Conservation (phyloP, 176 grass and related monocot genomes). For the Oryza australiensis region DNA sequence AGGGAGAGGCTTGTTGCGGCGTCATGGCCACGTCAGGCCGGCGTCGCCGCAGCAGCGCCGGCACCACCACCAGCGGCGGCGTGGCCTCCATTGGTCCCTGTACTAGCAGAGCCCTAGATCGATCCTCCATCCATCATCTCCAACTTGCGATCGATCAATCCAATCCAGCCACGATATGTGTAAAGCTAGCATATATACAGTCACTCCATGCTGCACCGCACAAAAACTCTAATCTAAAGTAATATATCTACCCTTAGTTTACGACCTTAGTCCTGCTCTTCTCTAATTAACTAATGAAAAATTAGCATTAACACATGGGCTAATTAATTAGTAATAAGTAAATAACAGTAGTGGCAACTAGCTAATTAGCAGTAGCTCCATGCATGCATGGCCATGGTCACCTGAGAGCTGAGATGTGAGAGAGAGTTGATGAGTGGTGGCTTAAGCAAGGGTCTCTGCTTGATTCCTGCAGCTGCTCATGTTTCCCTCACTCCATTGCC, state of each 20-base stretch:
- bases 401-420: neutral
- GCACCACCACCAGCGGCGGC: neutral
- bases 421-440: neutral
- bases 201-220: neutral
- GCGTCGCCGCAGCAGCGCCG: neutral
- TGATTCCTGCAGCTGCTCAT: slow-evolving; percentile 22
- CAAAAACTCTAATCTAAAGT: neutral
- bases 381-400: neutral
- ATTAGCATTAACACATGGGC: no score
- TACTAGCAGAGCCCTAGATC: neutral
- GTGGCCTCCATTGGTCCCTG: neutral
- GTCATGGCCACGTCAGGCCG: slow-evolving; percentile 27
- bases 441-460: neutral
- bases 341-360: neutral
- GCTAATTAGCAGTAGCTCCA: neutral
- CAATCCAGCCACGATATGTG: slow-evolving; percentile 26
- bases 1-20: slow-evolving; percentile 9
- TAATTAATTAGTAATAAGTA: no score
- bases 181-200: neutral
- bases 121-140: neutral
- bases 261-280: neutral
- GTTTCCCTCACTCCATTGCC: neutral
- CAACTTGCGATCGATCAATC: slow-evolving; percentile 23
- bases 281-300: neutral
- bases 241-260: neutral